Evolutionary conservation across 208 protist species (phyloP).

Genomic region (Wallacemonas sp.): DNA sequence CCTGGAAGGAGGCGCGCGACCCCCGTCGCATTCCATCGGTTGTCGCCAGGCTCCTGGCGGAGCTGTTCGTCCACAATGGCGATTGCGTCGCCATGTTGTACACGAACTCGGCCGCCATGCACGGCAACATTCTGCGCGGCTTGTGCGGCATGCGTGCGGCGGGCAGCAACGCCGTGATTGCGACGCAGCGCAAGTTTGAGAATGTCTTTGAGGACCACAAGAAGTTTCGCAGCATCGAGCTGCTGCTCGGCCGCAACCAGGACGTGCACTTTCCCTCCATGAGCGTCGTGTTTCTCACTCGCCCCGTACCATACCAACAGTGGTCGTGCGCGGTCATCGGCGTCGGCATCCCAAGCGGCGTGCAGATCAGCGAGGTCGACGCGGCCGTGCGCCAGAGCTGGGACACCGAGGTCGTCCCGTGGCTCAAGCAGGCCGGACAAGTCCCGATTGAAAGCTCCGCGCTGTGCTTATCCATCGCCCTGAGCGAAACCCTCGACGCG

Average conservation of each 20-base stretch:
- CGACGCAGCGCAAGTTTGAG: conserved; percentile 77
- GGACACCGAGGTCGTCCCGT: conserved; percentile 44
- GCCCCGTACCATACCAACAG: conserved; percentile 56
- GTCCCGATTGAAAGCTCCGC: conserved; percentile 50
- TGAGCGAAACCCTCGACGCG: conserved; percentile 21
- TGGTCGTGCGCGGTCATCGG: conserved; percentile 70
- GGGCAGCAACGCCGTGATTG: conserved; percentile 83
- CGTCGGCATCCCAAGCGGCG: conserved; percentile 36
- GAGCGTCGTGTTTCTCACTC: conserved; percentile 58
- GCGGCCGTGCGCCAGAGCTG: conserved; percentile 41
- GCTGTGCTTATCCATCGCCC: conserved; percentile 51
- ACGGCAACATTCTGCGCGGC: conserved; percentile 86
- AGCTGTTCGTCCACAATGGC: conserved; percentile 85
- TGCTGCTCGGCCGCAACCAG: conserved; percentile 76
- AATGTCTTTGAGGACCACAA: conserved; percentile 88
- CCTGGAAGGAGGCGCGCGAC: conserved; percentile 74
- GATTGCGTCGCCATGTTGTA: conserved; percentile 92
- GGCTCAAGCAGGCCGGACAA: conserved; percentile 22
- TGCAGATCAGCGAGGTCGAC: conserved; percentile 39
- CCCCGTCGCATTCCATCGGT: conserved; percentile 45
- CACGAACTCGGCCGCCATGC: conserved; percentile 94
- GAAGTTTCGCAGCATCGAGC: conserved; percentile 75
- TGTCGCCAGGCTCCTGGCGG: conserved; percentile 58
- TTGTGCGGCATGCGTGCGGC: conserved; percentile 68
- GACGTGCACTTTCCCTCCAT: conserved; percentile 76